phyloP scores from a whole-genome alignment of 768 basidiomycete genomes.

The Termitomyces sp. region DNA sequence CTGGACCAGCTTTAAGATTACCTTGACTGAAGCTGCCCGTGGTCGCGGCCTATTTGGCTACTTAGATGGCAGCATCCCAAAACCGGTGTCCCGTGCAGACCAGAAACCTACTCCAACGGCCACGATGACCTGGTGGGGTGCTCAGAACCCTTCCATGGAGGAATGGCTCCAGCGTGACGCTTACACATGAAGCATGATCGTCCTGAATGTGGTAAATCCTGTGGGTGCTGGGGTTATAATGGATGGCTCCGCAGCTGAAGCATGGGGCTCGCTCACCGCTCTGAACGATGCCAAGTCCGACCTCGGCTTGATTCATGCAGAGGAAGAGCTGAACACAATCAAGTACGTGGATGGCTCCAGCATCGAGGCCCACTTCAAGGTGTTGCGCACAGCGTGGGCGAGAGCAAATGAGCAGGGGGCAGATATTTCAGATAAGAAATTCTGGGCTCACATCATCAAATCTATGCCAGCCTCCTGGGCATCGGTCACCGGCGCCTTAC shows the following conservation, averaged over 20 bases:
- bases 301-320: neutral
- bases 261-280: neutral
- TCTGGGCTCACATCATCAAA: neutral
- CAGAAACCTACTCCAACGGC: no score
- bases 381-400: neutral
- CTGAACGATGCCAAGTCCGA: neutral
- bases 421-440: neutral
- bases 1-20: neutral
- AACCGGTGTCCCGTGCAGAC: neutral
- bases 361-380: neutral
- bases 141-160: neutral
- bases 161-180: neutral
- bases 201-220: neutral
- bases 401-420: neutral
- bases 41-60: neutral
- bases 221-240: neutral
- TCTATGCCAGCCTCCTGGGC: neutral
- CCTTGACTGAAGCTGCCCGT: neutral
- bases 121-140: neutral
- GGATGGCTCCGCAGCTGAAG: neutral
- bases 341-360: neutral
- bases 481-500: neutral
- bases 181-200: neutral
- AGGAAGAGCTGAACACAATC: neutral
- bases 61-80: neutral